Evolutionary conservation across 306 rosid species (phyloP).

Genomic region (Acacia crassicarpa): DNA sequence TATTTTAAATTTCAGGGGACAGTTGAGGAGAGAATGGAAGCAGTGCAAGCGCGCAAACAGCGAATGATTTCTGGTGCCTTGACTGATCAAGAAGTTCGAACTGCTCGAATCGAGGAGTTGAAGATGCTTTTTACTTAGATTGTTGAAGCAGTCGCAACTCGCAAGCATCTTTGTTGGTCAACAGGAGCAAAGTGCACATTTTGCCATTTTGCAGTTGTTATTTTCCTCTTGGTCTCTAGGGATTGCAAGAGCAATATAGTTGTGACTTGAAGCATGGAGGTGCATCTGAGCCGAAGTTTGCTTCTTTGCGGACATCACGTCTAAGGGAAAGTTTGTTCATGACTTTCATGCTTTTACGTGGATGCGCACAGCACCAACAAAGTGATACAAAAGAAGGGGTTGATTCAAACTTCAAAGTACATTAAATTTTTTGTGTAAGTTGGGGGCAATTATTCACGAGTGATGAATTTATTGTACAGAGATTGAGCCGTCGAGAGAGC

Average conservation of each 20-base stretch:
- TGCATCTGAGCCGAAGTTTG: constrained; percentile 28
- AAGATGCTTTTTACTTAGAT: constrained; percentile 85
- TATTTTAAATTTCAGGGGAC: constrained; percentile 65
- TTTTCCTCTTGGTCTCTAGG: constrained; percentile 22
- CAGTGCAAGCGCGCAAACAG: constrained; percentile 92
- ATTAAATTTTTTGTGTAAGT: background rate
- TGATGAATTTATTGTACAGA: constrained; percentile 7
- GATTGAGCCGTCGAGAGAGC: constrained; percentile 13
- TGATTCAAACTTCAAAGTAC: constrained; percentile 13
- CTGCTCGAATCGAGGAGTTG: constrained; percentile 89
- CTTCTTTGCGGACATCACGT: constrained; percentile 1
- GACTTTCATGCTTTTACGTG: constrained; percentile 4
- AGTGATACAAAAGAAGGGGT: background rate
- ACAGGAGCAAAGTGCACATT: constrained; percentile 24
- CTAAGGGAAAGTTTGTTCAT: background rate
- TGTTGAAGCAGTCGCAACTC: constrained; percentile 13
- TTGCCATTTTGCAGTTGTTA: constrained; percentile 1
- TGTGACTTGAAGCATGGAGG: constrained; percentile 16
- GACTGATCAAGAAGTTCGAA: constrained; percentile 93
- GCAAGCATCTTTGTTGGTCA: background rate
- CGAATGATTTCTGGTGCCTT: constrained; percentile 90
- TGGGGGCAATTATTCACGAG: background rate
- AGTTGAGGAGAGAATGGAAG: constrained; percentile 96
- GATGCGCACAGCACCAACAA: background rate
- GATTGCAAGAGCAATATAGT: constrained; percentile 15